Percentiles rank a stretch among this genome's conserved stretches.
Conservation (phyloP, 2,329 filamentous ascomycete genomes). For the Elsinoe australis region DNA sequence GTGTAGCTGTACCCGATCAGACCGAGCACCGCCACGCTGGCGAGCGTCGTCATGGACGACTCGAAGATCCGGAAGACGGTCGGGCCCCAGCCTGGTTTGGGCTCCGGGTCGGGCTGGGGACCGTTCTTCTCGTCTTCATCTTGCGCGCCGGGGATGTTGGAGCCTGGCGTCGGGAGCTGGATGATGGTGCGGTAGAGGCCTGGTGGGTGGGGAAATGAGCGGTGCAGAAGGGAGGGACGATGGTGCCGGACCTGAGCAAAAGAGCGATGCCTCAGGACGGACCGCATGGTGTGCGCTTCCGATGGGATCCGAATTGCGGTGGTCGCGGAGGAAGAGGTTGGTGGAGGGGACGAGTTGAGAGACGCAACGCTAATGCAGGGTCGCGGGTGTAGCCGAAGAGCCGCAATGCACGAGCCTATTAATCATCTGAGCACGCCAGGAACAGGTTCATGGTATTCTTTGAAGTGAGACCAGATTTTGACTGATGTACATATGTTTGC, state of each 20-base stretch:
- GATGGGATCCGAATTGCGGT: no score
- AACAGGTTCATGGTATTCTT: neutral
- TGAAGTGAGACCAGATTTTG: neutral
- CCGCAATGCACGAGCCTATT: no score
- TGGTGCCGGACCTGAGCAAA: conserved; percentile 10
- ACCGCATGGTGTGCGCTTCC: conserved; percentile 7
- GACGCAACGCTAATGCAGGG: conserved; percentile 7
- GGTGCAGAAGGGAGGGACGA: neutral
- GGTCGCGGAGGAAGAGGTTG: no score
- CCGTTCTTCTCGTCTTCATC: conserved; percentile 12
- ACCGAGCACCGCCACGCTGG: conserved; percentile 17
- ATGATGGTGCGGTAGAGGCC: neutral
- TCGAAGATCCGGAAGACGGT: conserved; percentile 43
- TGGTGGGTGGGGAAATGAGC: neutral
- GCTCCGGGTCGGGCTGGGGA: no score
- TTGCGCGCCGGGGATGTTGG: conserved; percentile 16
- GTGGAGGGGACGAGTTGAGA: neutral
- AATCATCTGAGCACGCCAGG: neutral
- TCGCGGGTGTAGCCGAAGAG: neutral
- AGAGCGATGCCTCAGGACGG: conserved; percentile 14
- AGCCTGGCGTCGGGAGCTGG: conserved; percentile 4
- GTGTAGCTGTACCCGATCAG: conserved; percentile 41
- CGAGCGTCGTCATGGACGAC: conserved; percentile 36
- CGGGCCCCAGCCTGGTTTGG: conserved; percentile 1
- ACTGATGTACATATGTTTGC: neutral